Percentiles rank a stretch among this genome's conserved stretches.
Evolutionary conservation across 352 stramenopile genomes (phyloP).

Genomic region (Phytophthora megakarya): DNA sequence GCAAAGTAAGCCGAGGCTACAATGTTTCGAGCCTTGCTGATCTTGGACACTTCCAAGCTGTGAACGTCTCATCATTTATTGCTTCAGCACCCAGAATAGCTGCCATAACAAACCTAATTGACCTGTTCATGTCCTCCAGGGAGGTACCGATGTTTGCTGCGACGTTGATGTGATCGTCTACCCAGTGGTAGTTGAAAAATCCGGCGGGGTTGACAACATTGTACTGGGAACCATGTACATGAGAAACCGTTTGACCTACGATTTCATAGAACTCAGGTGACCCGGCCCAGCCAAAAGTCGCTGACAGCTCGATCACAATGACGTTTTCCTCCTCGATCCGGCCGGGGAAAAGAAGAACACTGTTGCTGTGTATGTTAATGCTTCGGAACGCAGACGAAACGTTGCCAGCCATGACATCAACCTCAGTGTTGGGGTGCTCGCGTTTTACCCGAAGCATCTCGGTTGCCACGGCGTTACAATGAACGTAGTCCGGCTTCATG

Average conservation of each 20-base stretch:
- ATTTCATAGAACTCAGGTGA: too few relatives aligned
- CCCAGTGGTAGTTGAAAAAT: too few relatives aligned
- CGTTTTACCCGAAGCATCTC: conserved; percentile 14
- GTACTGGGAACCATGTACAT: conserved; percentile 8
- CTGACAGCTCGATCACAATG: conserved; percentile 25
- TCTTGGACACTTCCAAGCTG: conserved; percentile 13
- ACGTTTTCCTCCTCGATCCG: conserved; percentile 20
- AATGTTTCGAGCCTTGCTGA: conserved; percentile 1
- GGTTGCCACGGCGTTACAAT: conserved; percentile 14
- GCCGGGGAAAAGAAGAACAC: conserved; percentile 14
- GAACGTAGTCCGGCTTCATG: too few relatives aligned
- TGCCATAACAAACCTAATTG: conserved; percentile 22
- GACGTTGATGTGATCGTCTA: too few relatives aligned
- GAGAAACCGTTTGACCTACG: conserved; percentile 10
- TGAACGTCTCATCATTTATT: too few relatives aligned
- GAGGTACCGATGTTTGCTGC: neutral
- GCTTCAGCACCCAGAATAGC: too few relatives aligned
- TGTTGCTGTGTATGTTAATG: conserved; percentile 22
- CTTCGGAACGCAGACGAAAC: too few relatives aligned
- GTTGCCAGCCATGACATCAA: conserved; percentile 12
- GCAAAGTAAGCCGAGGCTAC: too few relatives aligned
- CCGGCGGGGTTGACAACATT: neutral
- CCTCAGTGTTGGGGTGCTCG: neutral
- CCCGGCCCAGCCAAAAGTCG: conserved; percentile 22
- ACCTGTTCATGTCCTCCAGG: conserved; percentile 2